These are phyloP conservation scores for Coemansia aciculifera DNA, from an alignment of 192 early-diverging fungal species.

Conservation along the genomic window DNA sequence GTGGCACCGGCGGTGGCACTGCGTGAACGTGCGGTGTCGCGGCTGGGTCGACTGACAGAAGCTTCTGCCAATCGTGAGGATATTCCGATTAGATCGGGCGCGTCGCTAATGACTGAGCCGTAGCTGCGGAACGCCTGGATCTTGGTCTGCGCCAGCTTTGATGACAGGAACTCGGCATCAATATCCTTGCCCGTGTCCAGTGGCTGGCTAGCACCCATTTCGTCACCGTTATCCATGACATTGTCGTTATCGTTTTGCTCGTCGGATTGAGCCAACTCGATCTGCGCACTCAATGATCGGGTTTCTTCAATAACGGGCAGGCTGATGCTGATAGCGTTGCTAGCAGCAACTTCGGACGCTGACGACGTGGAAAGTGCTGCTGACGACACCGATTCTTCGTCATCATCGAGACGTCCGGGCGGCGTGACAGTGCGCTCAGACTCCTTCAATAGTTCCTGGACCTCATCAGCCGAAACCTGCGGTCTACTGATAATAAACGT, in stretches of 20 bases:
- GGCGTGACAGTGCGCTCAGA: conserved; percentile 50
- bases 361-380: background rate
- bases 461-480: conserved; percentile 59
- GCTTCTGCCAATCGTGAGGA: conserved; percentile 12
- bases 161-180: conserved; percentile 22
- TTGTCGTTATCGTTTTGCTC: background rate
- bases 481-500: conserved; percentile 86
- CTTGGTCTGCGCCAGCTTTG: conserved; percentile 37
- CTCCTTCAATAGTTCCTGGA: conserved; percentile 54
- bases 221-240: background rate
- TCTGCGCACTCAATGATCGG: conserved; percentile 12
- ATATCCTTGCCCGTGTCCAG: conserved; percentile 7
- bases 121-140: conserved; percentile 28
- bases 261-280: conserved; percentile 1
- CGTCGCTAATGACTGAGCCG: conserved; percentile 46
- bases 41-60: conserved; percentile 31
- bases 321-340: background rate
- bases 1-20: background rate
- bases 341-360: background rate
- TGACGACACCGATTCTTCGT: background rate
- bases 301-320: conserved; percentile 18
- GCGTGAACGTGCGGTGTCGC: conserved; percentile 29
- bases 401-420: background rate
- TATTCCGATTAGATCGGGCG: conserved; percentile 53
- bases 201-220: background rate